Evolutionary conservation across 208 protist species (phyloP).

Genomic region (Entamoeba histolytica): DNA sequence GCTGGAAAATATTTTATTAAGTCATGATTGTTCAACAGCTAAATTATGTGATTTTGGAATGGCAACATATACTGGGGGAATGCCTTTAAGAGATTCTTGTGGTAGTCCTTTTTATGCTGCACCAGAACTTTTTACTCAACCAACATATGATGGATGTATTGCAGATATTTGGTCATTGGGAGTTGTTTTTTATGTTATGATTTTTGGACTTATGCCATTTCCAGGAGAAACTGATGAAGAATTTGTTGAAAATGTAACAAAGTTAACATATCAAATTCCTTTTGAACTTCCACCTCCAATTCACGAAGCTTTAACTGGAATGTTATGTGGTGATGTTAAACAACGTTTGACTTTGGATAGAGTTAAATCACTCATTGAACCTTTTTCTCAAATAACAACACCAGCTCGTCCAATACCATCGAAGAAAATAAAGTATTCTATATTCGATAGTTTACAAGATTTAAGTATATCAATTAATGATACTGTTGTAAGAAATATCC

Average conservation of each 20-base stretch:
- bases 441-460: no score
- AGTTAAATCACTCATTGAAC: not conserved
- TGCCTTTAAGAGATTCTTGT: conserved; percentile 54
- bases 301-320: not conserved
- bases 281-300: not conserved
- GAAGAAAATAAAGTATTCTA: no score
- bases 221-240: conserved; percentile 41
- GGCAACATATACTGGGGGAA: conserved; percentile 60
- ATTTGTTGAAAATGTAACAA: not conserved
- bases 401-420: no score
- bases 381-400: no score
- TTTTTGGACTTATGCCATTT: conserved; percentile 65
- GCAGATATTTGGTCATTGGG: conserved; percentile 75
- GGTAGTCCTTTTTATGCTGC: conserved; percentile 71
- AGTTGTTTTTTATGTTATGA: conserved; percentile 68
- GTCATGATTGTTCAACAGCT: conserved; percentile 22
- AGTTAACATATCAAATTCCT: not conserved
- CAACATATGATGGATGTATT: conserved; percentile 59
- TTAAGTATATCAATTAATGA: no score
- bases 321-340: not conserved
- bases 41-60: conserved; percentile 77
- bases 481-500: no score
- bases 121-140: conserved; percentile 64
- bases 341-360: not conserved
- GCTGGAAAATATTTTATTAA: conserved; percentile 65